Evolutionary conservation across 306 rosid species (phyloP).

Genomic region (Ormosia semicastrata): DNA sequence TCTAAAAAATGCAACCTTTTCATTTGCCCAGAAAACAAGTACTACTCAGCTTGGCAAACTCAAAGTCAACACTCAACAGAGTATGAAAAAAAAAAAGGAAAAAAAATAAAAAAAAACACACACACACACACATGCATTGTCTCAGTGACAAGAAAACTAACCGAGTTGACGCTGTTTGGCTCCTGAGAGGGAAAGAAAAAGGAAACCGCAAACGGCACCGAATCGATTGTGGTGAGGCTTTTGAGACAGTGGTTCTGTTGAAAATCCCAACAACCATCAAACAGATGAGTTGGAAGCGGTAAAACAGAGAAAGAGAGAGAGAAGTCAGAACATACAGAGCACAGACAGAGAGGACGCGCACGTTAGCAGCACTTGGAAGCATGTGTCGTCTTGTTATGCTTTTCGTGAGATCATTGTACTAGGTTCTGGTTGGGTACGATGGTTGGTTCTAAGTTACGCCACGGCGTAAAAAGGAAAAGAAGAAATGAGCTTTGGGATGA

Average conservation of each 20-base stretch:
- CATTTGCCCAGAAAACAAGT: constrained; percentile 7
- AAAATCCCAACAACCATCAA: not conserved
- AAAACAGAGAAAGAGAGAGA: not conserved
- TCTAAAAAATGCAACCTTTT: not conserved
- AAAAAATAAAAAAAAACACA: not conserved
- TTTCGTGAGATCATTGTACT: not conserved
- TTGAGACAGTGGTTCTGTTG: not conserved
- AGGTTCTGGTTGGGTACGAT: not conserved
- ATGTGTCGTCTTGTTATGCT: not conserved
- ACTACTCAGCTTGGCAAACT: not conserved
- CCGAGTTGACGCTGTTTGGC: not conserved
- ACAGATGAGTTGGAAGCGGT: not conserved
- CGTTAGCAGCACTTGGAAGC: not conserved
- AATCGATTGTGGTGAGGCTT: not conserved
- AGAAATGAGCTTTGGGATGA: not conserved
- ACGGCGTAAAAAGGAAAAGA: not conserved
- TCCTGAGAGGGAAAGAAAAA: not conserved
- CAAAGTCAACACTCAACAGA: not conserved
- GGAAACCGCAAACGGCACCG: not conserved
- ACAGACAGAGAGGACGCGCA: not conserved
- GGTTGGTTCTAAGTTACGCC: not conserved
- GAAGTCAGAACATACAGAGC: too few relatives aligned
- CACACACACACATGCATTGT: not conserved
- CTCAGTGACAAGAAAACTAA: not conserved
- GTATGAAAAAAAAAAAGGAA: not conserved